Percentiles rank a stretch among this genome's conserved stretches.
These are phyloP conservation scores for Paraleonurus japonicus DNA, from an alignment of 257 asterid genomes.

Conservation along the genomic window DNA sequence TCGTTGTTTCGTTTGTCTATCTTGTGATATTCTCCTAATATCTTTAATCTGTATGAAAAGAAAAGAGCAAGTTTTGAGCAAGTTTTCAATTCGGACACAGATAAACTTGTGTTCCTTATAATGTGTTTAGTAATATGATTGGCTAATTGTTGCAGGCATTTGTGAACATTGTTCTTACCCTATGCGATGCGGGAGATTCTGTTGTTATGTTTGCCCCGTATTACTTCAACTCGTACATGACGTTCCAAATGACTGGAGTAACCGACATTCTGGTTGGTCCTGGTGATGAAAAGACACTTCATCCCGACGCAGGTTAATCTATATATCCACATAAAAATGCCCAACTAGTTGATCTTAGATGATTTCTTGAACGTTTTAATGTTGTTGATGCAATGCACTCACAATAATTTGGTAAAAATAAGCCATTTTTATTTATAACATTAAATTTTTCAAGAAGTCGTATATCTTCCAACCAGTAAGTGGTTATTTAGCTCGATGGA, in stretches of 20 bases:
- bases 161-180: slow-evolving; percentile 79
- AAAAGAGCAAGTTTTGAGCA: not conserved
- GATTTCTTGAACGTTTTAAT: not conserved
- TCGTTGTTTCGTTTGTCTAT: no score
- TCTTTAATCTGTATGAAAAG: not conserved
- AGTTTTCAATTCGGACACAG: not conserved
- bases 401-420: not conserved
- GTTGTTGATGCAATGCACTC: not conserved
- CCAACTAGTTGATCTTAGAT: not conserved
- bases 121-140: not conserved
- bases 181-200: slow-evolving; percentile 91
- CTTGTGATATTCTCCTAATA: not conserved
- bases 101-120: not conserved
- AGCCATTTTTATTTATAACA: not conserved
- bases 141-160: slow-evolving; percentile 66
- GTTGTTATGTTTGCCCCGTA: slow-evolving; percentile 96
- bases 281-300: slow-evolving; percentile 74
- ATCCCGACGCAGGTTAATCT: slow-evolving; percentile 64
- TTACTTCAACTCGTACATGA: slow-evolving; percentile 95
- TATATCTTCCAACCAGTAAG: not conserved
- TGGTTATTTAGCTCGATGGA: not conserved
- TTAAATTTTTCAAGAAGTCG: not conserved
- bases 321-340: not conserved
- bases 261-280: slow-evolving; percentile 92
- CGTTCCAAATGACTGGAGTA: slow-evolving; percentile 98